Evolutionary conservation across 768 basidiomycete species (phyloP).

Genomic region (Rhodotorula taiwanensis): DNA sequence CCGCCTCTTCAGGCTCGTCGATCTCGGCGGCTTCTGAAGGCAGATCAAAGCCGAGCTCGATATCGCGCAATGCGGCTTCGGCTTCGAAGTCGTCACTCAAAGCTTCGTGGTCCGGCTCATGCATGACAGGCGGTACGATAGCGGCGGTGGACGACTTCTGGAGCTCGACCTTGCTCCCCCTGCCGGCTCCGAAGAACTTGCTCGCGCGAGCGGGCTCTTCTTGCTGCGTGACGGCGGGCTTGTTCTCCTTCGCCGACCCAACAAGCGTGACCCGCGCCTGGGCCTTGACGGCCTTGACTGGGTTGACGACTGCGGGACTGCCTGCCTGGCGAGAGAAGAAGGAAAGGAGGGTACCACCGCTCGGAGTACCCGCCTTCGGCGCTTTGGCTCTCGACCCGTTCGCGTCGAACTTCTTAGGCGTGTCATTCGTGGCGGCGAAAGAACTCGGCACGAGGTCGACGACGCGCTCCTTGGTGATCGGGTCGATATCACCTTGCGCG

Average conservation of each 20-base stretch:
- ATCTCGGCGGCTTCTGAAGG: neutral
- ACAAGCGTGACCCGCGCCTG: neutral
- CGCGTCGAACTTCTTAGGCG: no score
- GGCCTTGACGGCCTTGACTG: neutral
- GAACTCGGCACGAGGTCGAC: constrained; percentile 63
- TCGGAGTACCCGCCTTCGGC: no score
- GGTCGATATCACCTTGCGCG: constrained; percentile 64
- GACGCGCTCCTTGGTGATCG: constrained; percentile 62
- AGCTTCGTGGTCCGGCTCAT: neutral
- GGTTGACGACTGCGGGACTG: neutral
- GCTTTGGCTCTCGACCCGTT: no score
- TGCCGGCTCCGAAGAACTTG: constrained; percentile 28
- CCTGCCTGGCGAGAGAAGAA: constrained; percentile 13
- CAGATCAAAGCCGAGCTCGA: constrained; percentile 17
- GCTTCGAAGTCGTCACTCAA: constrained; percentile 13
- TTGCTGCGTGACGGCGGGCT: no score
- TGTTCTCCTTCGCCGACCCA: constrained; percentile 9
- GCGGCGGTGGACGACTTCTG: no score
- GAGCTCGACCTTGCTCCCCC: neutral
- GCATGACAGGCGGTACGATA: no score
- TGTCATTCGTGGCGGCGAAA: neutral
- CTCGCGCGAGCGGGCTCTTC: constrained; percentile 2
- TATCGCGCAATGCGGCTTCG: constrained; percentile 9
- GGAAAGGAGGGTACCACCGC: constrained; percentile 23
- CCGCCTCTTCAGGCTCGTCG: no score